Base-by-base conservation (phyloP, 2,329 filamentous ascomycete species). In the Thelonectria olida region DNA sequence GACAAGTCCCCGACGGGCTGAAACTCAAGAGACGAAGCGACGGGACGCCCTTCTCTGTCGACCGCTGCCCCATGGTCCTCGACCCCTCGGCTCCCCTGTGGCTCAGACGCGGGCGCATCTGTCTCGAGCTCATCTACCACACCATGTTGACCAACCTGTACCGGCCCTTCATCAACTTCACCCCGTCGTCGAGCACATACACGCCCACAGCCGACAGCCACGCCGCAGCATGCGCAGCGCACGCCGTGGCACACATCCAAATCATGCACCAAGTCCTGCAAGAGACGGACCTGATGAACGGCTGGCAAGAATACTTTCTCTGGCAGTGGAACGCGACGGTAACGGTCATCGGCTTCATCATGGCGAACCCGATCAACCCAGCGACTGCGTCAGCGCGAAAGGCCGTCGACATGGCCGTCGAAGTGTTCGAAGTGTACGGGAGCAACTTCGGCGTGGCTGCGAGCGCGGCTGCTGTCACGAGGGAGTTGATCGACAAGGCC, bases 71-170 rank as follows among this genome's bases (percentile, higher is more conserved):
- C 10, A 47, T 69, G 7, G 28, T 63, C 5, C 63, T 70, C 28
- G 62, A 66, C 17, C 53, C 58, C 7, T 77, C 75, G 36, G 74
- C 76, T 2, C 79, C 80, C 1, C 57, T 72, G 1, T 81, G 80
- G 80, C 70, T 81, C 2, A 77, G 80, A 52, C 74, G 70, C 7
- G 66, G 70, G 52, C 77, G 79, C 3, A 62, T 82, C 1, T 72
- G 78, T 28, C 72, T 82, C 2, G 79, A 82, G 58, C 65, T 80
- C 2, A 67, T 75, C 28, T 82, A 81, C 57, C 79, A 81, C 59
- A 76, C 76, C 42, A 65, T 79, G 7, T 67, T 58, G 28, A 70
- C 74, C 22, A 78, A 76, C 50, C 68, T 81, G 7, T 77, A 75
- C 53, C 78, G 79, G 3, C 78, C 77, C 2, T 78, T 79, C 31